Evolutionary conservation across 2,329 filamentous ascomycete species (phyloP), one percentile per base, ranked within the genome.

Genomic region (Aspergillus sergii): DNA sequence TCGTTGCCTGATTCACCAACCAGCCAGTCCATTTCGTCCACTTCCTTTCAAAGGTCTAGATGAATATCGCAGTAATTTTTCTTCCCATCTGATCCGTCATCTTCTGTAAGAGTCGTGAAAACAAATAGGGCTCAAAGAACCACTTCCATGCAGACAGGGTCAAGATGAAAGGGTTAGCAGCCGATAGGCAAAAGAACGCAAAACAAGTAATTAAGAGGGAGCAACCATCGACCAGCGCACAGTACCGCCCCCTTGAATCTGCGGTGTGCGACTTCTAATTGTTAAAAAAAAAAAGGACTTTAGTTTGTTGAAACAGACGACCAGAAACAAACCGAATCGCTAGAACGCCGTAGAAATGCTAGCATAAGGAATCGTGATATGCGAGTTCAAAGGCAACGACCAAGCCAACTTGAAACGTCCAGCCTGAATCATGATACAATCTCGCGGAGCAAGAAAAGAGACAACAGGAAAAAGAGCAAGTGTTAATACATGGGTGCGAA

Each of bases 311-410:
- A 58, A 63, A 67, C 57, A 62, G 51, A 46, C 61, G 63, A 59
- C 57, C 36, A 45, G 41, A 54, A 64, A 58, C 50, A 62, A 69
- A 62, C 69, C 72, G 67, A 74, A 72, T 79, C 78, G 78, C 78
- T 80, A 79, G 61, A 80, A 80, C 78, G 76, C 78, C 78, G 65
- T 75, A 76, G 68, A 78, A 72, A 80, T 80, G 78, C 78, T 76
- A 75, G 72, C 75, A 76, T 77, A 64, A 75, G 67, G 67, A 73
- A 75, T 77, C 75, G 72, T 77, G 69, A 76, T 69, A 69, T 64
- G 65, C 64, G 62, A 64, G 63, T 65, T 63, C 59, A 43, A 39
- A 68, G 62, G 65, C 53, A 65, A 56, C 60, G 62, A 58, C 57
- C 51, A 48, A 62, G 32, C 60, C 55, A 58, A 61, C 61, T 62